phyloP scores from a whole-genome alignment of 495 filamentous ascomycete genomes.

The Talaromyces adpressus region DNA sequence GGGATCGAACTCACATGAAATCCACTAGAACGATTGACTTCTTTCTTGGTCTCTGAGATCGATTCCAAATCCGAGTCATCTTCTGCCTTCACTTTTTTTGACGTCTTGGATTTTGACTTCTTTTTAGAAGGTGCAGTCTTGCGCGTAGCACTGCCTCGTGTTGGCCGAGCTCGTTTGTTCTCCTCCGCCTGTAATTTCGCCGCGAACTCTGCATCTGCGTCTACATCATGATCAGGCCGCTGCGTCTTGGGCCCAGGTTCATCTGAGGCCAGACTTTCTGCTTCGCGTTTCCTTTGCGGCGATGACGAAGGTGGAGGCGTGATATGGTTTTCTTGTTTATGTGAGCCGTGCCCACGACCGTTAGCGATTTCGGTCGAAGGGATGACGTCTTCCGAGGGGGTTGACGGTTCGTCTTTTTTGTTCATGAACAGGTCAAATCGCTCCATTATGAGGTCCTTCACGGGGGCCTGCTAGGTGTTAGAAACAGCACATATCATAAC shows the following conservation, averaged over 20 bases:
- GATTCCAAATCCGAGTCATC: slow-evolving; percentile 73
- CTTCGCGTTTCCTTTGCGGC: slow-evolving; percentile 47
- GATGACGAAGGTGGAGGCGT: slow-evolving; percentile 43
- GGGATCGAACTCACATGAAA: slow-evolving; percentile 52
- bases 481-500: background rate
- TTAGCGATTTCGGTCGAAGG: slow-evolving; percentile 27
- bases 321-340: slow-evolving; percentile 29
- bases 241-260: slow-evolving; percentile 49
- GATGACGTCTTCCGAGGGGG: slow-evolving; percentile 8
- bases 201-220: slow-evolving; percentile 80
- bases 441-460: slow-evolving; percentile 78
- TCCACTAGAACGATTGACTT: slow-evolving; percentile 55
- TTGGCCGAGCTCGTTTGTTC: slow-evolving; percentile 67
- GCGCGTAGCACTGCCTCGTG: slow-evolving; percentile 54
- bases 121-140: slow-evolving; percentile 54
- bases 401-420: slow-evolving; percentile 29
- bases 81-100: slow-evolving; percentile 65
- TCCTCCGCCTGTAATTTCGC: slow-evolving; percentile 88
- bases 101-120: slow-evolving; percentile 63
- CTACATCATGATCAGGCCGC: slow-evolving; percentile 45
- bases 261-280: slow-evolving; percentile 41
- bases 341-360: slow-evolving; percentile 25
- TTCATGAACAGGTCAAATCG: slow-evolving; percentile 77
- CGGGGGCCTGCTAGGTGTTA: slow-evolving; percentile 49
- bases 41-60: slow-evolving; percentile 54